Conservation (phyloP, 1,139 yeast genomes). For the Debaryomyces nepalensis region DNA sequence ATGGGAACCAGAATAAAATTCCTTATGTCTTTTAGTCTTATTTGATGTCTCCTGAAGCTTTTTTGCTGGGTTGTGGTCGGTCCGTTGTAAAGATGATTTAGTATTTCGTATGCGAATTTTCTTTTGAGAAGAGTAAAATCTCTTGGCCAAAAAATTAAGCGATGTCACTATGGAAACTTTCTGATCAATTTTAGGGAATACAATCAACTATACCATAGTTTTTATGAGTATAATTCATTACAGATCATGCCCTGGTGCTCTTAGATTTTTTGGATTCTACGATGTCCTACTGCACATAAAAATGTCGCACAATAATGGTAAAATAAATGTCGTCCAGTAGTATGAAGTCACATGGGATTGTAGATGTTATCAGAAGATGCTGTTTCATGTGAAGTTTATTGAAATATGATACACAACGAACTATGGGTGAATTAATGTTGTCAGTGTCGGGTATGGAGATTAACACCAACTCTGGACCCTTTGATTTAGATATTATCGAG, state of each 20-base stretch:
- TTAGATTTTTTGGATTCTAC: slow-evolving; percentile 1
- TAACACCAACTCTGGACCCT: slow-evolving; percentile 1
- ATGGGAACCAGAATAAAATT: slow-evolving; percentile 22
- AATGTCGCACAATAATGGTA: neutral
- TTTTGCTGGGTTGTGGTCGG: neutral
- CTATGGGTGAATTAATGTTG: slow-evolving; percentile 3
- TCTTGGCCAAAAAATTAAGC: slow-evolving; percentile 11
- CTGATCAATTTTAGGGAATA: slow-evolving; percentile 1
- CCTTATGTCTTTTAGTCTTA: neutral
- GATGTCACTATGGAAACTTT: slow-evolving; percentile 15
- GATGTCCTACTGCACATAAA: slow-evolving; percentile 10
- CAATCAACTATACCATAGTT: slow-evolving; percentile 5
- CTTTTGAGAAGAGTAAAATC: slow-evolving; percentile 14
- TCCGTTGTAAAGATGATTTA: neutral
- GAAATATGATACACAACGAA: neutral
- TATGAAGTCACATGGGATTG: neutral
- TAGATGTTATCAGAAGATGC: neutral
- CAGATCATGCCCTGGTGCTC: neutral
- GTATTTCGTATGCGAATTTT: slow-evolving; percentile 8
- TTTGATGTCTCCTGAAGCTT: neutral
- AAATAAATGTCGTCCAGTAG: neutral
- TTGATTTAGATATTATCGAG: slow-evolving; percentile 16
- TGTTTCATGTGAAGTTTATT: neutral
- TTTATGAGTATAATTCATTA: slow-evolving; percentile 3
- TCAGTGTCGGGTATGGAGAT: slow-evolving; percentile 2